phyloP scores from a whole-genome alignment of 805 yeast genomes.

The Ogataea trehaloabstinens region DNA sequence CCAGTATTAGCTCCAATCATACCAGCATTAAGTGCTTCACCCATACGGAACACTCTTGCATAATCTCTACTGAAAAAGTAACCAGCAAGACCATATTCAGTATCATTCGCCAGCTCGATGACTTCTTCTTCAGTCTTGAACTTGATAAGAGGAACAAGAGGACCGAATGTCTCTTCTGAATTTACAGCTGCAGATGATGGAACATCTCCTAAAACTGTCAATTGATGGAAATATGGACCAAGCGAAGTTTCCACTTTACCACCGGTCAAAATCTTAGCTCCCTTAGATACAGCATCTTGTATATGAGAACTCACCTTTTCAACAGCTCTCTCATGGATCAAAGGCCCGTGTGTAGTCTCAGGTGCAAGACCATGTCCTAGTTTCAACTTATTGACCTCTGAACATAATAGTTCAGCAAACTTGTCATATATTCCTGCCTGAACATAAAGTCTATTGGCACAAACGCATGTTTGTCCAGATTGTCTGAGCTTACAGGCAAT shows the following conservation, averaged over 20 bases:
- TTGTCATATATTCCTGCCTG: conserved; percentile 65
- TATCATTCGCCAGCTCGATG: conserved; percentile 57
- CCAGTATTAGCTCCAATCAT: conserved; percentile 86
- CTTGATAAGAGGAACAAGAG: conserved; percentile 67
- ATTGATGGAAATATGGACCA: conserved; percentile 64
- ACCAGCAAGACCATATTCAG: conserved; percentile 75
- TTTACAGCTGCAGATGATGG: conserved; percentile 55
- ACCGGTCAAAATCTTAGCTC: conserved; percentile 63
- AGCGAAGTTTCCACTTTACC: conserved; percentile 53
- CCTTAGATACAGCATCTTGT: conserved; percentile 61
- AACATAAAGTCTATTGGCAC: conserved; percentile 70
- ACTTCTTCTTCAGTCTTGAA: conserved; percentile 67
- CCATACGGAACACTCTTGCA: conserved; percentile 53
- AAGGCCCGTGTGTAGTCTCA: conserved; percentile 72
- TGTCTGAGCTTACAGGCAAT: conserved; percentile 69
- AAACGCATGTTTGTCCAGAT: conserved; percentile 79
- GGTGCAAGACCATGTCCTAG: conserved; percentile 63
- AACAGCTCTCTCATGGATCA: conserved; percentile 63
- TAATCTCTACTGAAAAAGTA: conserved; percentile 64
- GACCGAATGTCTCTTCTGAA: conserved; percentile 80
- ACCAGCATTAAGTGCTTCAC: conserved; percentile 70
- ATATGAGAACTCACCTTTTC: conserved; percentile 61
- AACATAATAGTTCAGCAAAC: conserved; percentile 50
- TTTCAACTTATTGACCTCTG: conserved; percentile 41
- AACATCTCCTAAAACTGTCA: conserved; percentile 65